These are phyloP conservation scores for Gamsiella multidivaricata DNA, from an alignment of 192 early-diverging fungal genomes.

Conservation along the genomic window DNA sequence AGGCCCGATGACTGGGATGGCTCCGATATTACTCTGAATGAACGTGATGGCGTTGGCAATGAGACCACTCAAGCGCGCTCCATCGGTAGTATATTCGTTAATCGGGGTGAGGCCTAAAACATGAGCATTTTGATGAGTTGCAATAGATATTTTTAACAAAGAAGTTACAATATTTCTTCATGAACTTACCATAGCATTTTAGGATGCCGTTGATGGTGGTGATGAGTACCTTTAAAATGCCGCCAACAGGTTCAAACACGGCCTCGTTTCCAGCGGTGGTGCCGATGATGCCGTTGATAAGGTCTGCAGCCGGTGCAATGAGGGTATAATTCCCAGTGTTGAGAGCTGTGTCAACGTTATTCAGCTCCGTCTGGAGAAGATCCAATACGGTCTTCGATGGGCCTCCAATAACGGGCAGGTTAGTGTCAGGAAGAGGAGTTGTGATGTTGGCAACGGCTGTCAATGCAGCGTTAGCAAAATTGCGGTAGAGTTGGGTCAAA, in stretches of 20 bases:
- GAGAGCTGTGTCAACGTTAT: not conserved
- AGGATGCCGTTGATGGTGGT: too few relatives aligned
- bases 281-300: conserved; percentile 9
- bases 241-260: not conserved
- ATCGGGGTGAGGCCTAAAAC: conserved; percentile 11
- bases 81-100: not conserved
- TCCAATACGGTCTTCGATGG: not conserved
- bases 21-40: not conserved
- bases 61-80: not conserved
- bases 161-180: too few relatives aligned
- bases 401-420: too few relatives aligned
- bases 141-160: too few relatives aligned
- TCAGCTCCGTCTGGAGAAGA: not conserved
- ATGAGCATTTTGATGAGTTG: not conserved
- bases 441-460: not conserved
- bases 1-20: not conserved
- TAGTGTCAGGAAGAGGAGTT: not conserved
- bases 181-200: too few relatives aligned
- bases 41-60: conserved; percentile 5
- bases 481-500: not conserved
- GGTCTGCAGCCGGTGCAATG: not conserved
- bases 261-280: not conserved
- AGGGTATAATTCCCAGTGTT: not conserved
- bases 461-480: not conserved
- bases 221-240: not conserved